Evolutionary conservation across 768 basidiomycete genomes (phyloP).

Genomic region (Kwoniella europaea): DNA sequence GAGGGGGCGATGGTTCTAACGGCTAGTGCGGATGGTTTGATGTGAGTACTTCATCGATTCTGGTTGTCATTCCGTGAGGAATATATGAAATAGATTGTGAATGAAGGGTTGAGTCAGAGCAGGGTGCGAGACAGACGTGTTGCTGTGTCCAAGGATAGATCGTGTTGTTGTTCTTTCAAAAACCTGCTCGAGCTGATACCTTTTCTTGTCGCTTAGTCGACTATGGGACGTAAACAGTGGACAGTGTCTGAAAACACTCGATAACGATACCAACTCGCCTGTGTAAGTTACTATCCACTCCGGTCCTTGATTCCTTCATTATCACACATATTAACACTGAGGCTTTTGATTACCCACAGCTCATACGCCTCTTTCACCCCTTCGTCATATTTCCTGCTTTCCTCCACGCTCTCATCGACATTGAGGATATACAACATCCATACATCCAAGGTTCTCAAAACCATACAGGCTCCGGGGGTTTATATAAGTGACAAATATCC

Average conservation of each 20-base stretch:
- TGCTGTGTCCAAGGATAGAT: no score
- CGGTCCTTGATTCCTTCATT: background rate
- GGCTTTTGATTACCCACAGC: constrained; percentile 58
- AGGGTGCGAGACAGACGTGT: no score
- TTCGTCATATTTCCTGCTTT: constrained; percentile 86
- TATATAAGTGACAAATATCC: constrained; percentile 86
- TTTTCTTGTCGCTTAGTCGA: constrained; percentile 65
- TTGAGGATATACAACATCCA: constrained; percentile 95
- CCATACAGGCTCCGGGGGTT: constrained; percentile 68
- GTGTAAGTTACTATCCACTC: constrained; percentile 66
- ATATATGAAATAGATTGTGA: background rate
- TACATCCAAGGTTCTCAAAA: constrained; percentile 87
- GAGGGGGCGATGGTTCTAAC: constrained; percentile 95
- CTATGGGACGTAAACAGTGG: constrained; percentile 98
- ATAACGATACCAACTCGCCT: constrained; percentile 89
- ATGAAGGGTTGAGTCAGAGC: no score
- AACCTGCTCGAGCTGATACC: background rate
- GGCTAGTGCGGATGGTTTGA: constrained; percentile 94
- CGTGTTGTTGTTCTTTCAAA: background rate
- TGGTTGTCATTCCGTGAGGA: background rate
- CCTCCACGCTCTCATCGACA: constrained; percentile 91
- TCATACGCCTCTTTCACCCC: constrained; percentile 90
- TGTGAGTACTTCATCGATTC: constrained; percentile 65
- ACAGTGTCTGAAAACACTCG: constrained; percentile 95
- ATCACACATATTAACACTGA: background rate